Evolutionary conservation across 768 basidiomycete genomes (phyloP).

Genomic region (Kwoniella sp.): DNA sequence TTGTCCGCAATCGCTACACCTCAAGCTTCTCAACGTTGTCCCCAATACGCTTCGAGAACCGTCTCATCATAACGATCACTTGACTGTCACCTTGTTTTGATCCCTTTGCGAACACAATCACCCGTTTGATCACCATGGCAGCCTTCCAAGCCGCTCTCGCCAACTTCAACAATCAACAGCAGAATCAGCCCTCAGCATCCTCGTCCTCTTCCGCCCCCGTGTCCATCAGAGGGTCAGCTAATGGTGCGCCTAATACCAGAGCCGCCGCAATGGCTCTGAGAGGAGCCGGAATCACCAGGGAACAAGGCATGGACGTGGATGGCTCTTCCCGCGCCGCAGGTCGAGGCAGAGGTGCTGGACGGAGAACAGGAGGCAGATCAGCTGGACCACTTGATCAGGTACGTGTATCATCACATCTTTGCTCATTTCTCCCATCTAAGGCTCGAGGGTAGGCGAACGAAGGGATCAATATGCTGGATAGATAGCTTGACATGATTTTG

Average conservation of each 20-base stretch:
- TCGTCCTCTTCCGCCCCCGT: constrained; percentile 13
- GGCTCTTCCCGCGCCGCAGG: constrained; percentile 31
- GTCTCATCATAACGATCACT: too few species aligned
- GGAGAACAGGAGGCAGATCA: constrained; percentile 25
- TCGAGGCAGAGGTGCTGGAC: constrained; percentile 24
- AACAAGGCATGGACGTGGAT: constrained; percentile 46
- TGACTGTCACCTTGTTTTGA: too few species aligned
- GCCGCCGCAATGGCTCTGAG: constrained; percentile 32
- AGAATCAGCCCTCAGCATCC: constrained; percentile 6
- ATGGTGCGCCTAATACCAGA: constrained; percentile 22
- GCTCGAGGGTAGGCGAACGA: constrained; percentile 5
- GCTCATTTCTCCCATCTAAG: neutral
- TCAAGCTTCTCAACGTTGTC: too few species aligned
- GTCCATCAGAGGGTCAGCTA: constrained; percentile 39
- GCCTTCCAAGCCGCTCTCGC: constrained; percentile 45
- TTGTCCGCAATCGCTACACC: too few species aligned
- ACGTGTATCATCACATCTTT: constrained; percentile 18
- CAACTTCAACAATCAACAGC: constrained; percentile 15
- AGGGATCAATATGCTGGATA: neutral
- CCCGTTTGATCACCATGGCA: constrained; percentile 12
- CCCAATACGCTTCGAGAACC: too few species aligned
- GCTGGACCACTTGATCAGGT: constrained; percentile 47
- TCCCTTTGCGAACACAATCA: neutral
- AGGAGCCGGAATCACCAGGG: constrained; percentile 38
- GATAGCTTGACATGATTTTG: neutral